Evolutionary conservation across 345 rosid genomes (phyloP).

Genomic region (Dovyalis caffra): DNA sequence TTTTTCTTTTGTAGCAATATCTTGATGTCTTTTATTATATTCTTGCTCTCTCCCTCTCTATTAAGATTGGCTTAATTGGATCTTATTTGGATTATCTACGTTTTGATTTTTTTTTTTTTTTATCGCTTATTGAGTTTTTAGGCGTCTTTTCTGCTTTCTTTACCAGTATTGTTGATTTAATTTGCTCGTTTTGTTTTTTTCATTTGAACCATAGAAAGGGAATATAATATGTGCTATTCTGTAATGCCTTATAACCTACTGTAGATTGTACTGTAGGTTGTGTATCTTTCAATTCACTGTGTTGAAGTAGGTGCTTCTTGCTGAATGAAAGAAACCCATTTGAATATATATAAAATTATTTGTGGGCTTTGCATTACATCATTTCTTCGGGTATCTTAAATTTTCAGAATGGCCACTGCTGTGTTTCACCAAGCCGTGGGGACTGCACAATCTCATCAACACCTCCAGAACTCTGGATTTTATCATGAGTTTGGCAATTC

Average conservation of each 20-base stretch:
- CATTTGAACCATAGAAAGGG: neutral
- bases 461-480: constrained; percentile 32
- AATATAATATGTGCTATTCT: constrained; percentile 2
- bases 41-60: neutral
- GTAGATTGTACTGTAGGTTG: neutral
- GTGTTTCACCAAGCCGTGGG: constrained; percentile 48
- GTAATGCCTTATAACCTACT: neutral
- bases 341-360: neutral
- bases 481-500: constrained; percentile 31
- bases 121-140: neutral
- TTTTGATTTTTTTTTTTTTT: neutral
- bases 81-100: neutral
- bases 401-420: constrained; percentile 68
- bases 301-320: neutral
- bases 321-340: neutral
- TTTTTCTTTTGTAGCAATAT: neutral
- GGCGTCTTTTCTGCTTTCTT: neutral
- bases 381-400: neutral
- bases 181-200: neutral
- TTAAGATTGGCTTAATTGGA: neutral
- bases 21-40: neutral
- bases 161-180: neutral
- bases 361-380: neutral
- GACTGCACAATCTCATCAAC: constrained; percentile 35
- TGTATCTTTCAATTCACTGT: neutral